These are phyloP conservation scores for Exserohilum turcica DNA, from an alignment of 2,329 filamentous ascomycete genomes.

Conservation along the genomic window DNA sequence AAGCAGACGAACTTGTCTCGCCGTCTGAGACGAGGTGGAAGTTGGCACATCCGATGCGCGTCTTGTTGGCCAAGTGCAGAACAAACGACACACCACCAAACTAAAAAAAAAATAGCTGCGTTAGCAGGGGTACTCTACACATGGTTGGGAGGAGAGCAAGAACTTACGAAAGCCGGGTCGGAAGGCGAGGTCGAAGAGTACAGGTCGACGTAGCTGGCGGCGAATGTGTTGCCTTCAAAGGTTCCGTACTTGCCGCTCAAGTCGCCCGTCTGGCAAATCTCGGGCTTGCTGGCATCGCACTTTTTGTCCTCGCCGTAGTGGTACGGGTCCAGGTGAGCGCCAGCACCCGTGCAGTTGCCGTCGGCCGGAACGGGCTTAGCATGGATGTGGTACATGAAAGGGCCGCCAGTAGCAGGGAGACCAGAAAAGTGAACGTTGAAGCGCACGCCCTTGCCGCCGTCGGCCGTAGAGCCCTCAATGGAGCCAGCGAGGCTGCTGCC, in stretches of 20 bases:
- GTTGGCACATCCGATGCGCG: conserved; percentile 63
- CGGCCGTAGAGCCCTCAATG: conserved; percentile 39
- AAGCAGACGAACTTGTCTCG: conserved; percentile 45
- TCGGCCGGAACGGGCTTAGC: conserved; percentile 48
- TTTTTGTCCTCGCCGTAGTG: conserved; percentile 45
- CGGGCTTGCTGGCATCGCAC: conserved; percentile 46
- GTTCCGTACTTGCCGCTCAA: conserved; percentile 54
- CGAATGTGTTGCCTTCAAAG: conserved; percentile 38
- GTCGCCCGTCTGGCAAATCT: conserved; percentile 53
- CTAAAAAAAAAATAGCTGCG: background rate
- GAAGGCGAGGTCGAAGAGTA: conserved; percentile 45
- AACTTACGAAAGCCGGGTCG: conserved; percentile 49
- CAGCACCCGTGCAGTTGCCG: conserved; percentile 52
- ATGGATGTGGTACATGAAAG: conserved; percentile 56
- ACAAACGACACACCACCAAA: conserved; percentile 62
- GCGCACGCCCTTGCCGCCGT: conserved; percentile 48
- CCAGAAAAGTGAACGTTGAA: conserved; percentile 50
- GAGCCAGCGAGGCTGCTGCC: conserved; percentile 44
- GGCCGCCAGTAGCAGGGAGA: conserved; percentile 50
- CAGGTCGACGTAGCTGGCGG: conserved; percentile 40
- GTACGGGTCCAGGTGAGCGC: conserved; percentile 52
- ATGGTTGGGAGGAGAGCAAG: background rate
- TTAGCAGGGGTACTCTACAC: no score
- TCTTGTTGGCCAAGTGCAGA: conserved; percentile 59
- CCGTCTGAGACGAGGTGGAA: conserved; percentile 62